A percentile compares a stretch with the other conserved stretches of the same genome.
Conservation (phyloP, 2,329 filamentous ascomycete genomes). For the Colletotrichum gigasporum region DNA sequence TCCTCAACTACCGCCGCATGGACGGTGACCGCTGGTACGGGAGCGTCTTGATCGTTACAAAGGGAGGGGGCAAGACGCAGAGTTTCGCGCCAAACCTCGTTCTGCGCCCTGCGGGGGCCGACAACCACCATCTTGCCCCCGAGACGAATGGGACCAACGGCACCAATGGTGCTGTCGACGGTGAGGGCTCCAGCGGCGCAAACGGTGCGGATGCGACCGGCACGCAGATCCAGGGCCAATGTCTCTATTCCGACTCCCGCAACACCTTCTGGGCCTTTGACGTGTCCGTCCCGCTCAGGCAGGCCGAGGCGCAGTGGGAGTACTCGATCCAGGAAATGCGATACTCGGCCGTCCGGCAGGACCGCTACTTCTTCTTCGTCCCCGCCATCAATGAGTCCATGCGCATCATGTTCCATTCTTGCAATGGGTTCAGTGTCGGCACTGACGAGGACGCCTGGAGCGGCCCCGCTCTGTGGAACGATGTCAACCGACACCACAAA, state of each 20-base stretch:
- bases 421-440: slow-evolving; percentile 93
- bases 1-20: slow-evolving; percentile 83
- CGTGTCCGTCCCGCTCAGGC: slow-evolving; percentile 78
- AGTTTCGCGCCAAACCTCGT: slow-evolving; percentile 67
- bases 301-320: slow-evolving; percentile 77
- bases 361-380: slow-evolving; percentile 81
- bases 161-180: slow-evolving; percentile 42
- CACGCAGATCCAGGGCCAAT: slow-evolving; percentile 56
- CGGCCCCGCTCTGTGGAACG: slow-evolving; percentile 94
- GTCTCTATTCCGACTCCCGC: slow-evolving; percentile 72
- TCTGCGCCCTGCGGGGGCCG: slow-evolving; percentile 54
- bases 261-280: slow-evolving; percentile 96
- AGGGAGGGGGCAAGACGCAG: slow-evolving; percentile 71
- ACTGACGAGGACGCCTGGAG: slow-evolving; percentile 88
- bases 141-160: slow-evolving; percentile 41
- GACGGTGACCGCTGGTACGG: slow-evolving; percentile 79
- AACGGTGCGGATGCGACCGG: slow-evolving; percentile 10
- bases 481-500: slow-evolving; percentile 85
- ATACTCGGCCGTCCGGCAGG: slow-evolving; percentile 66
- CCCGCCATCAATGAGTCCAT: slow-evolving; percentile 86
- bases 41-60: slow-evolving; percentile 85
- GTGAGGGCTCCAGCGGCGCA: slow-evolving; percentile 40
- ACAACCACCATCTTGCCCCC: slow-evolving; percentile 22
- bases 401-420: slow-evolving; percentile 99
- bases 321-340: slow-evolving; percentile 77